Percentiles rank a stretch among this genome's conserved stretches.
Conservation (phyloP, 768 basidiomycete species). For the Phanerodontia chrysosporium region DNA sequence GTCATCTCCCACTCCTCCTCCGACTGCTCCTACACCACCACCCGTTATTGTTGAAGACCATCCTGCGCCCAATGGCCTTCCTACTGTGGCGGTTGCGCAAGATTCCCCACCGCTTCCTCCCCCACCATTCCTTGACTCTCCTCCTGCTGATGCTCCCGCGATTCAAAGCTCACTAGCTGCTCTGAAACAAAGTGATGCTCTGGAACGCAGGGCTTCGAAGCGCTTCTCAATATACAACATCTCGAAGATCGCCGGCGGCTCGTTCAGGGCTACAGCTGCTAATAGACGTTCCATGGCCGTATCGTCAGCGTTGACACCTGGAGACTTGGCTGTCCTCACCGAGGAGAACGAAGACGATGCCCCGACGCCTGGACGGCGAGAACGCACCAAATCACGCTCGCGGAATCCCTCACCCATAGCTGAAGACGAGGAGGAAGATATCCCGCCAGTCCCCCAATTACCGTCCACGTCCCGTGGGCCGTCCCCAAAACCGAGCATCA, state of each 20-base stretch:
- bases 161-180: constrained; percentile 83
- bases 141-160: constrained; percentile 45
- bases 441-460: constrained; percentile 30
- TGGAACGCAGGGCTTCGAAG: constrained; percentile 91
- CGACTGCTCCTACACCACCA: constrained; percentile 25
- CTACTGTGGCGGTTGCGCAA: neutral
- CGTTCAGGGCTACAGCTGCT: constrained; percentile 32
- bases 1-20: constrained; percentile 29
- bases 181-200: constrained; percentile 77
- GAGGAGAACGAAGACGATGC: constrained; percentile 53
- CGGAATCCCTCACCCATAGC: constrained; percentile 24
- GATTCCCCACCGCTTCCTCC: constrained; percentile 1
- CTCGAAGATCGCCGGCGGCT: constrained; percentile 82
- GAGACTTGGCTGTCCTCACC: constrained; percentile 69
- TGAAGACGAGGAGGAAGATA: constrained; percentile 29
- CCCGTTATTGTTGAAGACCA: constrained; percentile 52
- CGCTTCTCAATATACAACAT: constrained; percentile 95
- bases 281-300: constrained; percentile 62
- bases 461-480: constrained; percentile 17
- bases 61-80: constrained; percentile 12
- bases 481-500: constrained; percentile 12
- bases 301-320: constrained; percentile 57
- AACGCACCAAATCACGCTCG: constrained; percentile 17
- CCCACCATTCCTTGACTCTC: constrained; percentile 16
- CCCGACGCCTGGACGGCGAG: constrained; percentile 19